Evolutionary conservation across 2,329 filamentous ascomycete species (phyloP).

Genomic region (Claviceps cyperi): DNA sequence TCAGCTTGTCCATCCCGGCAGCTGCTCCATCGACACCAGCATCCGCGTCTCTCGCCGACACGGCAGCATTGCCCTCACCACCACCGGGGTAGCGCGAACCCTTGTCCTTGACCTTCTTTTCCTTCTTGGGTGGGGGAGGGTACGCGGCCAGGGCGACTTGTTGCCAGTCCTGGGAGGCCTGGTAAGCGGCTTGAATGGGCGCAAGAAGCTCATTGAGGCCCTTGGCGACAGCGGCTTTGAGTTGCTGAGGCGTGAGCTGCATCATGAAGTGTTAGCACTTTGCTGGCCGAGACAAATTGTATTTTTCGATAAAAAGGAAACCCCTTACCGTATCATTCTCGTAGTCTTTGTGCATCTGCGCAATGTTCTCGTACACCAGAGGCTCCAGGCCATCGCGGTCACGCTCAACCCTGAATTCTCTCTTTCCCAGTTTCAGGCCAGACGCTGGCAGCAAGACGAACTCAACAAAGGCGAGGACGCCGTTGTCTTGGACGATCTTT

Average conservation of each 20-base stretch:
- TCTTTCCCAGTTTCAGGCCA: constrained; percentile 40
- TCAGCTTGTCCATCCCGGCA: constrained; percentile 3
- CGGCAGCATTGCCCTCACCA: neutral
- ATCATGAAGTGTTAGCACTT: neutral
- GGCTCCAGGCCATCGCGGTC: constrained; percentile 54
- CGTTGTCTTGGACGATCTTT: constrained; percentile 68
- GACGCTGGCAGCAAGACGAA: constrained; percentile 70
- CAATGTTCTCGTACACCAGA: constrained; percentile 64
- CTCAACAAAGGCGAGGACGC: constrained; percentile 74
- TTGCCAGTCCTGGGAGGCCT: constrained; percentile 65
- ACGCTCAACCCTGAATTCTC: constrained; percentile 54
- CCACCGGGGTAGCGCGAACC: constrained; percentile 47
- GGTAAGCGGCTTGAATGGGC: constrained; percentile 63
- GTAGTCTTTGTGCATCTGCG: constrained; percentile 69
- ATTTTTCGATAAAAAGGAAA: neutral
- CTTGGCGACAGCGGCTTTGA: constrained; percentile 71
- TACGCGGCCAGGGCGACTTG: constrained; percentile 57
- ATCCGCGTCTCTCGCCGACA: neutral
- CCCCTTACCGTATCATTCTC: constrained; percentile 53
- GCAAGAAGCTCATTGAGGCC: constrained; percentile 60
- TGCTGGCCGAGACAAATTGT: too few relatives aligned
- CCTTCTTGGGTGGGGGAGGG: constrained; percentile 57
- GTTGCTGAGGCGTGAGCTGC: constrained; percentile 64
- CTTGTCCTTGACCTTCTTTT: constrained; percentile 65
- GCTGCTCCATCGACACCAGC: constrained; percentile 1